Evolutionary conservation across 176 grass and related monocot species (phyloP), one percentile per base, ranked within the genome.

Genomic region (Saccharum spontaneum): DNA sequence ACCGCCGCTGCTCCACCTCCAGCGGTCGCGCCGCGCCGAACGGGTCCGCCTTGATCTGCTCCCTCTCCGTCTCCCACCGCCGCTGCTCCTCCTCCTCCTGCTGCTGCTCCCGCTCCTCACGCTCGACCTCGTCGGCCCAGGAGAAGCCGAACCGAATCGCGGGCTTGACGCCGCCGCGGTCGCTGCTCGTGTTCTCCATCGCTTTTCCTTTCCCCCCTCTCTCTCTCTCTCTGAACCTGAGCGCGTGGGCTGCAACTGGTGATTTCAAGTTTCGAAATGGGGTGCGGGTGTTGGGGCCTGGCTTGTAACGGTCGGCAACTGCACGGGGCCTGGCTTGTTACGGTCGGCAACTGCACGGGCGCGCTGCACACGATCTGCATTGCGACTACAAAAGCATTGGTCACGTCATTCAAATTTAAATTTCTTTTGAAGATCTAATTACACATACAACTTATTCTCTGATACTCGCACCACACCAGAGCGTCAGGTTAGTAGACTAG

Each of bases 61-160:
- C 78, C 78, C 20, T 43, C 26, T 34, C 50, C 45, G 49, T 18
- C 69, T 55, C 69, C 33, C 7, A 10, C 55, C 1, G 71, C 48
- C n/a, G 18, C 72, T 15, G 45, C 17, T 33, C 14, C 38, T 78
- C 14, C 38, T 78, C 12, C 36, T 78, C 6, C 54, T 78, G 9
- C 41, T 44, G 20, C 55, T 75, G 70, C 59, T 74, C 62, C 67
- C 18, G 30, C 60, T 94, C 89, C 79, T 94, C 89, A 46, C 84
- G 87, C 81, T 94, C 92, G 22, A 94, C 89, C 71, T 94, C 92
- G 63, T 94, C 92, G 4, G 92, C 92, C 92, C 92, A 94, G 16
- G 92, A 94, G 89, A 92, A 92, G 37, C 77, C 49, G 63, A 94
- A 89, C 20, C 84, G 66, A 49, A 62, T 91, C 54, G 23, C 50